Evolutionary conservation across 2,329 filamentous ascomycete species (phyloP).

Genomic region (Xylariaceae sp.): DNA sequence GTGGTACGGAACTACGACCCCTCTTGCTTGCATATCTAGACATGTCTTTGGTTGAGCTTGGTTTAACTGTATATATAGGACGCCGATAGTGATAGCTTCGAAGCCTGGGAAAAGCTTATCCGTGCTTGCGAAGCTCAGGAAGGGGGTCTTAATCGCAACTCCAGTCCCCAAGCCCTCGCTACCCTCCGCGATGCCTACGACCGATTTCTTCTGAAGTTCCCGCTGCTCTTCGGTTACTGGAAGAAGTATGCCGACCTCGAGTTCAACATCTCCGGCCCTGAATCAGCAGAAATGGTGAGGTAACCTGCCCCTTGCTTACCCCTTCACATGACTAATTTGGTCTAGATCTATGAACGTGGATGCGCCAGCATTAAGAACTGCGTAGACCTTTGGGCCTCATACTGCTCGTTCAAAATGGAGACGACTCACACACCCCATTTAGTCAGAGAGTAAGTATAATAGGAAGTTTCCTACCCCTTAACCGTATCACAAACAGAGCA

Average conservation of each 20-base stretch:
- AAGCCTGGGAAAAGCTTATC: conserved; percentile 92
- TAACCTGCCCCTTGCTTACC: neutral
- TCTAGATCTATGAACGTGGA: conserved; percentile 90
- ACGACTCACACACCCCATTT: conserved; percentile 93
- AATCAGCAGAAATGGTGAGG: conserved; percentile 91
- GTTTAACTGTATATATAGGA: conserved; percentile 50
- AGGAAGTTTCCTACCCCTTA: conserved; percentile 72
- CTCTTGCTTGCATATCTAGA: neutral
- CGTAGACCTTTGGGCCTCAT: conserved; percentile 96
- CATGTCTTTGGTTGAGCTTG: neutral
- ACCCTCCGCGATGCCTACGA: conserved; percentile 89
- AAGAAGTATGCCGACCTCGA: conserved; percentile 99
- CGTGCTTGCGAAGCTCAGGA: conserved; percentile 83
- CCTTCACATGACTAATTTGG: conserved; percentile 37
- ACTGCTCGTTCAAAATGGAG: conserved; percentile 97
- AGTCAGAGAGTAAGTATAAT: conserved; percentile 98
- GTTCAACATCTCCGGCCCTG: conserved; percentile 94
- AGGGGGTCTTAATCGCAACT: conserved; percentile 94
- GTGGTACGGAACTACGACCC: conserved; percentile 65
- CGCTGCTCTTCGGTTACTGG: conserved; percentile 97
- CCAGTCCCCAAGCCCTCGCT: conserved; percentile 89
- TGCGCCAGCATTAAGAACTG: conserved; percentile 92
- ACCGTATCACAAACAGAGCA: conserved; percentile 57
- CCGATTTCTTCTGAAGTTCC: conserved; percentile 91
- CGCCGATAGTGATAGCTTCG: conserved; percentile 85